Base-by-base conservation (phyloP, 2,329 filamentous ascomycete species). In the Domatiomyces catenatus region DNA sequence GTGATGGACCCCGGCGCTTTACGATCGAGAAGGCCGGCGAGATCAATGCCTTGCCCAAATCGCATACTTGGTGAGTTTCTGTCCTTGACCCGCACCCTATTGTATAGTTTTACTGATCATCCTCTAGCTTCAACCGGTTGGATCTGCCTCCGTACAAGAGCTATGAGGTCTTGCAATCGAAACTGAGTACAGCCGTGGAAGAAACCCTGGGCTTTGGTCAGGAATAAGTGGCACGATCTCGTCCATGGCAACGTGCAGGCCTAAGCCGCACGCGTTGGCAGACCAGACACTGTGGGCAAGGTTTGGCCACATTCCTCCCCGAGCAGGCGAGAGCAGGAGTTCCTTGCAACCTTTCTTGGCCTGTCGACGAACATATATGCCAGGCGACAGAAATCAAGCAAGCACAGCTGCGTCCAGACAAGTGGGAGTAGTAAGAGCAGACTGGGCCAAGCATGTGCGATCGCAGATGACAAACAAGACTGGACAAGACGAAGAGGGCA, bases 201-300 rank as follows among this genome's bases (percentile, higher is more conserved):
- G 92, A 98, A 73, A 98, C 92, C 0, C 89, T 98, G 74, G 92
- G 92, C 55, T 98, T 98, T 66, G 92, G 92, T 58, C 92, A 98
- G 72, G 92, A 98, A 73, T 98, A 87, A 64, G 28, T 8, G 10
- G 28, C 8, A 36, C 28, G 28, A 36, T 12, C 8, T 8, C 62
- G 12, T 24, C 44, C 10, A 20, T 17, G 46, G 12, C 28, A 12
- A 36, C 22, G 22, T 24, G 22, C 22, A 24, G 22, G 22, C 22
- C 22, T 24, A 24, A 24, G 22, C 22, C 22, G 22, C 22, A 24
- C 22, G 22, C 22, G 22, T 24, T 45, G 19, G 43, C 43, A 45
- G 43, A 15, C 43, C 22, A 24, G 22, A 24, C 22, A 3, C 22
- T 24, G 22, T 24, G 22, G 22, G 6, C 22, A 24, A 3, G 22